Percentiles rank a stretch among this genome's conserved stretches.
Conservation (phyloP, 192 early-diverging fungal species). For the Geosiphon pyriformis region DNA sequence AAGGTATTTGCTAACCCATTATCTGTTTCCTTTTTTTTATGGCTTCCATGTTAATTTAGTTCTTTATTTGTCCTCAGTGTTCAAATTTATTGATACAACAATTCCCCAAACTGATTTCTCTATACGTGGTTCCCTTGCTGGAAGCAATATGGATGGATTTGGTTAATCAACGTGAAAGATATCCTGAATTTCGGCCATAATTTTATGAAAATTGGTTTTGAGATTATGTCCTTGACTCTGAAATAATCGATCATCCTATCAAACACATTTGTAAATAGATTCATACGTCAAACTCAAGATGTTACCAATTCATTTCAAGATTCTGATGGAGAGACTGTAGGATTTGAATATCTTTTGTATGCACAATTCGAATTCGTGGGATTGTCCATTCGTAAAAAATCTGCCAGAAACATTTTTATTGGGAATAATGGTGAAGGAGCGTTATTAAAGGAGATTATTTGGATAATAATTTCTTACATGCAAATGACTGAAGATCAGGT, state of each 20-base stretch:
- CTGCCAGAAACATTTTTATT: slow-evolving; percentile 46
- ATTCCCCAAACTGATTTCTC: slow-evolving; percentile 58
- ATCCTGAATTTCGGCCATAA: slow-evolving; percentile 27
- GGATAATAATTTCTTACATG: slow-evolving; percentile 60
- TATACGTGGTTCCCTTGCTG: slow-evolving; percentile 47
- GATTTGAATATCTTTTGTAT: slow-evolving; percentile 61
- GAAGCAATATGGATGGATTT: slow-evolving; percentile 70
- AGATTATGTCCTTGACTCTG: slow-evolving; percentile 7
- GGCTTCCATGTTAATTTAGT: neutral
- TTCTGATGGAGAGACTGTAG: slow-evolving; percentile 65
- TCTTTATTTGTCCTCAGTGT: slow-evolving; percentile 37
- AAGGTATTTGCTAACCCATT: slow-evolving; percentile 38
- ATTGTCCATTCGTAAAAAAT: slow-evolving; percentile 48
- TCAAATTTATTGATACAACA: slow-evolving; percentile 52
- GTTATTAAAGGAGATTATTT: slow-evolving; percentile 54
- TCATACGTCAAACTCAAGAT: slow-evolving; percentile 36
- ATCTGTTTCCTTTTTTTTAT: neutral
- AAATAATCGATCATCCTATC: neutral
- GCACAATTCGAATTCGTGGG: slow-evolving; percentile 64
- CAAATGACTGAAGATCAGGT: slow-evolving; percentile 77
- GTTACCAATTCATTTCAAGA: slow-evolving; percentile 50
- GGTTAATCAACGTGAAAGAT: slow-evolving; percentile 49
- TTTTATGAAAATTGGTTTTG: neutral
- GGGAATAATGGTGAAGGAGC: slow-evolving; percentile 32
- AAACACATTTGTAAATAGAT: slow-evolving; percentile 35